Evolutionary conservation across 192 early-diverging fungal genomes (phyloP).

Genomic region (Podila minutissima): DNA sequence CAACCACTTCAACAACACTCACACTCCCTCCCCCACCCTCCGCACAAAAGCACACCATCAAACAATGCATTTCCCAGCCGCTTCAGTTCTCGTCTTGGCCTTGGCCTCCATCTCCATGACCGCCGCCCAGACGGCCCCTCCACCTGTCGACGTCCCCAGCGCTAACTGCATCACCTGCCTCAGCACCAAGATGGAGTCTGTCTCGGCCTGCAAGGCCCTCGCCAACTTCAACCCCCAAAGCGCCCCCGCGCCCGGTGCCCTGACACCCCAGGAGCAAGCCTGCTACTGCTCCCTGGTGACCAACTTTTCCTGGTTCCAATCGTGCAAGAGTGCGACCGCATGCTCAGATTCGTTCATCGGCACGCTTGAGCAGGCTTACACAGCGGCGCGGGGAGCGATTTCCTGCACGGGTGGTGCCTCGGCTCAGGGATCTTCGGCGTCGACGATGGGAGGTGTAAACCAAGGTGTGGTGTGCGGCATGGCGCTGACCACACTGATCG

Average conservation of each 20-base stretch:
- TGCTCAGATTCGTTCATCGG: not conserved
- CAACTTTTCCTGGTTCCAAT: not conserved
- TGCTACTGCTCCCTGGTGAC: slow-evolving; percentile 10
- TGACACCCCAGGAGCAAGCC: not conserved
- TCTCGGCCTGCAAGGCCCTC: not conserved
- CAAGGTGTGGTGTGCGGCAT: not conserved
- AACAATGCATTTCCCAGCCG: slow-evolving; percentile 21
- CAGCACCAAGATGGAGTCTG: not conserved
- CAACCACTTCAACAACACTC: not conserved
- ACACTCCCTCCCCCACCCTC: not conserved
- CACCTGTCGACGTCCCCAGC: not conserved
- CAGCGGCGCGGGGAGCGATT: not conserved
- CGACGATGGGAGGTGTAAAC: not conserved
- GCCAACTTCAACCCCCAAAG: not conserved
- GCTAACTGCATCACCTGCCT: not conserved
- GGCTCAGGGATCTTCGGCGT: not conserved
- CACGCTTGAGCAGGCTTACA: not conserved
- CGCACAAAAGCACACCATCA: not conserved
- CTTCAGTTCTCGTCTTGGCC: slow-evolving; percentile 4
- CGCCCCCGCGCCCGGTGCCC: not conserved
- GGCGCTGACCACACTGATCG: not conserved
- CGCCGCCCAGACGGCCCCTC: not conserved
- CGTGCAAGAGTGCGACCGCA: not conserved
- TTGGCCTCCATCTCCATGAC: slow-evolving; percentile 8
- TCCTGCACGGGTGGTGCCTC: not conserved